phyloP scores from a whole-genome alignment of 768 basidiomycete genomes.

The Russula lepida region DNA sequence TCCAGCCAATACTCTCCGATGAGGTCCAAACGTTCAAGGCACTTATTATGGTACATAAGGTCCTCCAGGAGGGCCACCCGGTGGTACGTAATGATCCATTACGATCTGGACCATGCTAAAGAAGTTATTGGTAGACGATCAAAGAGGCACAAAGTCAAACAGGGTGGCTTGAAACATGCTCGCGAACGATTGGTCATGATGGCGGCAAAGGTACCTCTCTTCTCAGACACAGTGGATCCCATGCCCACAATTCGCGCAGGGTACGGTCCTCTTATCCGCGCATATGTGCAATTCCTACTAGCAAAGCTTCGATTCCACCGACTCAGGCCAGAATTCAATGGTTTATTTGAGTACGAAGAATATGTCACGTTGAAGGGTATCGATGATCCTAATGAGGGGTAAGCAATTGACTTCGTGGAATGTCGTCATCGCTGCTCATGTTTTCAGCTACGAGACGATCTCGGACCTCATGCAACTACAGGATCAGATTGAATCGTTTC shows the following conservation, averaged over 20 bases:
- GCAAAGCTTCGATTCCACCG: conserved; percentile 96
- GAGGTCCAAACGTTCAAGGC: conserved; percentile 99
- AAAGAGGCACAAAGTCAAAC: conserved; percentile 97
- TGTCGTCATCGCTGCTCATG: conserved; percentile 1
- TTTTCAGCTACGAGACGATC: conserved; percentile 81
- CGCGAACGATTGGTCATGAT: conserved; percentile 76
- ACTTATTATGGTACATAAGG: conserved; percentile 94
- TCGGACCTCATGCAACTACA: conserved; percentile 95
- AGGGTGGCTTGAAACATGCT: conserved; percentile 96
- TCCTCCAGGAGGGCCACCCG: conserved; percentile 96
- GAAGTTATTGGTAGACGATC: conserved; percentile 53
- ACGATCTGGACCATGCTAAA: conserved; percentile 2
- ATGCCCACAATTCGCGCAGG: conserved; percentile 38
- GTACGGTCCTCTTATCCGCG: conserved; percentile 86
- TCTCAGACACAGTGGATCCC: neutral
- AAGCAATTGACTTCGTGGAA: conserved; percentile 24
- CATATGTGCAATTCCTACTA: conserved; percentile 92
- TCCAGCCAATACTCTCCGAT: conserved; percentile 94
- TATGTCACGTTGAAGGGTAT: conserved; percentile 96
- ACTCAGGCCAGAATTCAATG: conserved; percentile 94
- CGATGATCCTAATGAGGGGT: conserved; percentile 99
- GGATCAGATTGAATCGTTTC: conserved; percentile 98
- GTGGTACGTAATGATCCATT: conserved; percentile 46
- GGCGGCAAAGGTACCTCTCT: conserved; percentile 55
- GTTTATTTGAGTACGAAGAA: conserved; percentile 97